These are phyloP conservation scores for Solanum neorickii DNA, from an alignment of 257 asterid species.

Conservation along the genomic window DNA sequence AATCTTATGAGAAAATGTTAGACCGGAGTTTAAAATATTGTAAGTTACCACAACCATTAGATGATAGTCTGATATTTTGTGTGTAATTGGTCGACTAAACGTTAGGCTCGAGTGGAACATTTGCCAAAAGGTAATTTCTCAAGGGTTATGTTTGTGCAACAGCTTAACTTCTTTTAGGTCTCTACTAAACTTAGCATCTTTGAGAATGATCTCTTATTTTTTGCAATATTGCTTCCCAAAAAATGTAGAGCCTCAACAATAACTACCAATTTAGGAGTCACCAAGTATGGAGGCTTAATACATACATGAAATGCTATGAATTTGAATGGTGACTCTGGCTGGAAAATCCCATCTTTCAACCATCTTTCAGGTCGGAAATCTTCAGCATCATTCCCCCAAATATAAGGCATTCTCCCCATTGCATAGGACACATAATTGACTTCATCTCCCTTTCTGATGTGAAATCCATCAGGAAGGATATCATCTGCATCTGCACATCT, in stretches of 20 bases:
- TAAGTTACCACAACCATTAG: background rate
- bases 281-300: background rate
- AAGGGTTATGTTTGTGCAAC: background rate
- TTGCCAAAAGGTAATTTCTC: background rate
- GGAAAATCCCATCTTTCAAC: conserved; percentile 50
- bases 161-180: background rate
- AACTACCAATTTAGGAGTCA: background rate
- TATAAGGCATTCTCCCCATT: conserved; percentile 59
- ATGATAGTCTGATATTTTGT: background rate
- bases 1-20: background rate
- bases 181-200: background rate
- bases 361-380: conserved; percentile 68
- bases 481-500: conserved; percentile 60
- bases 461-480: conserved; percentile 59
- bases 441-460: conserved; percentile 49
- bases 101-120: background rate
- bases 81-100: background rate
- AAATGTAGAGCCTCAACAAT: background rate
- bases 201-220: background rate
- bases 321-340: conserved; percentile 62
- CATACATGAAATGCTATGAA: conserved; percentile 58
- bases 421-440: conserved; percentile 53
- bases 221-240: background rate
- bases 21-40: background rate
- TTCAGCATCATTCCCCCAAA: conserved; percentile 69